Percentiles rank a stretch among this genome's conserved stretches.
phyloP scores from a whole-genome alignment of 305 asterid species.

The Ilex paraguariensis region DNA sequence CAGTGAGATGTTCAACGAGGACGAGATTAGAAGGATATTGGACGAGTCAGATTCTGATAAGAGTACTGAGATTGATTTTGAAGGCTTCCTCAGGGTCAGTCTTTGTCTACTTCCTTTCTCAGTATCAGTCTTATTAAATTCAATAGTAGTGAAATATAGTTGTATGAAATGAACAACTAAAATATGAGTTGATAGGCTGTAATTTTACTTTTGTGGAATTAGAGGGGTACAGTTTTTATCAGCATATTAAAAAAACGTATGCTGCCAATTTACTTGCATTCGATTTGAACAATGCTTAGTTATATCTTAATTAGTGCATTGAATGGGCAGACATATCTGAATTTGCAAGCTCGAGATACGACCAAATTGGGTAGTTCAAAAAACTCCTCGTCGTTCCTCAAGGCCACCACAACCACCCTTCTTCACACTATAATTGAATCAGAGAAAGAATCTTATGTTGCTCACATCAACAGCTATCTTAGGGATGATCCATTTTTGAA shows the following conservation, averaged over 20 bases:
- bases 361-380: slow-evolving; percentile 24
- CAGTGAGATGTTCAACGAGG: slow-evolving; percentile 51
- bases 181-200: background rate
- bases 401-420: slow-evolving; percentile 15
- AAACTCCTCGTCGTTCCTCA: slow-evolving; percentile 13
- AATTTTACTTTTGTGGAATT: too few species aligned
- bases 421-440: slow-evolving; percentile 16
- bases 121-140: background rate
- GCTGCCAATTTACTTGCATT: background rate
- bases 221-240: background rate
- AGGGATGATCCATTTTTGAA: slow-evolving; percentile 17
- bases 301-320: slow-evolving; percentile 21
- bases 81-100: slow-evolving; percentile 88
- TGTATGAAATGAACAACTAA: background rate
- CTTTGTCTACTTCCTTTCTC: slow-evolving; percentile 6
- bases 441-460: slow-evolving; percentile 20
- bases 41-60: slow-evolving; percentile 48
- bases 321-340: slow-evolving; percentile 65
- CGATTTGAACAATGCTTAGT: slow-evolving; percentile 15
- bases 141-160: too few species aligned
- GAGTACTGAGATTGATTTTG: slow-evolving; percentile 71
- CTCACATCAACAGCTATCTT: slow-evolving; percentile 23
- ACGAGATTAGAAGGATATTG: slow-evolving; percentile 53
- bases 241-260: background rate
- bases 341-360: slow-evolving; percentile 60